Conservation (phyloP, 176 grass and related monocot genomes). For the Urochloa ruziziensis region DNA sequence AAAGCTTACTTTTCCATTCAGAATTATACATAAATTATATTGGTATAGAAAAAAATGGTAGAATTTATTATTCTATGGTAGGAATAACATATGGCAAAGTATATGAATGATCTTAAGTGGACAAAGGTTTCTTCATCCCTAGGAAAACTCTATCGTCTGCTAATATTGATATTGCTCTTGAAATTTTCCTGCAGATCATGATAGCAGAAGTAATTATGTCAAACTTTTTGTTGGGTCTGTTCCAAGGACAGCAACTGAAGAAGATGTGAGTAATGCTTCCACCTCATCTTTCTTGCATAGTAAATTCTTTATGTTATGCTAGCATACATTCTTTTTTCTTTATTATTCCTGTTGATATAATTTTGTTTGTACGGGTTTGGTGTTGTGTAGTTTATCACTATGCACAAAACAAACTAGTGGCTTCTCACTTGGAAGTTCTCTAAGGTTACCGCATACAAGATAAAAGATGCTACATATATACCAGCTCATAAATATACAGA, state of each 20-base stretch:
- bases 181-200: constrained; percentile 61
- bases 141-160: neutral
- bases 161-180: constrained; percentile 20
- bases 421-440: neutral
- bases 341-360: neutral
- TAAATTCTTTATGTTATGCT: constrained; percentile 14
- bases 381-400: constrained; percentile 13
- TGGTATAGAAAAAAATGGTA: neutral
- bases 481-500: constrained; percentile 1
- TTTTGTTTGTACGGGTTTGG: constrained; percentile 1
- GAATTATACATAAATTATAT: neutral
- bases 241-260: constrained; percentile 81
- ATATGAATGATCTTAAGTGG: neutral
- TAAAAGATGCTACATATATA: neutral
- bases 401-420: neutral
- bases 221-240: constrained; percentile 99
- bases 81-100: neutral
- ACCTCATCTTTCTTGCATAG: constrained; percentile 2
- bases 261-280: constrained; percentile 69
- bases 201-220: constrained; percentile 60
- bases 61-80: neutral
- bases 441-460: neutral
- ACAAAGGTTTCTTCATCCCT: neutral
- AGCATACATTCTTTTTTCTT: neutral
- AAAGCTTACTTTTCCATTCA: neutral